Conservation (phyloP, 257 asterid genomes). For the Oldenlandia corymbosa region DNA sequence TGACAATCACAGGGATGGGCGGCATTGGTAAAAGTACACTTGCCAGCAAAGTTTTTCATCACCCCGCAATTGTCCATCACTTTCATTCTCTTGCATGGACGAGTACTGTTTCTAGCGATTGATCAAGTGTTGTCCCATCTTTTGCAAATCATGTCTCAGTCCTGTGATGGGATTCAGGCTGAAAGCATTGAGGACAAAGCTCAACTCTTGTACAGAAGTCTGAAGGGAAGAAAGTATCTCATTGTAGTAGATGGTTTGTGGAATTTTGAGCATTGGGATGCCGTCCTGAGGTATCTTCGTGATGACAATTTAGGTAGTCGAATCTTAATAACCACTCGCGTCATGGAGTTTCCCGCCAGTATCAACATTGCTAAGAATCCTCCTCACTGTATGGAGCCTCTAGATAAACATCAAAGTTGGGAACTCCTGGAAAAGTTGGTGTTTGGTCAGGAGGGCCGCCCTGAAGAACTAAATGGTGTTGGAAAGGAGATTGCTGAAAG, state of each 20-base stretch:
- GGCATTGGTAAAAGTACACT: conserved; percentile 4
- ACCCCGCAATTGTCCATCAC: background rate
- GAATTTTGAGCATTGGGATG: background rate
- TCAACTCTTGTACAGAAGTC: background rate
- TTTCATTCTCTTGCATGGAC: background rate
- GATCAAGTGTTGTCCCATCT: background rate
- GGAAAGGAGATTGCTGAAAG: conserved; percentile 13
- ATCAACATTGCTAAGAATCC: background rate
- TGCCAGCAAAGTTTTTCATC: background rate
- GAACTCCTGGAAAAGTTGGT: conserved; percentile 10
- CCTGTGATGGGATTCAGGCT: background rate
- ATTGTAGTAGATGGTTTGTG: conserved; percentile 6
- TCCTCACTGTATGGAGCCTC: conserved; percentile 8
- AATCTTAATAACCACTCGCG: conserved; percentile 3
- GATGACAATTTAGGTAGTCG: conserved; percentile 1
- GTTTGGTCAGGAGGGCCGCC: background rate
- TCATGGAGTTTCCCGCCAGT: background rate
- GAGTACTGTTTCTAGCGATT: background rate
- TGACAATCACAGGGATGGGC: background rate
- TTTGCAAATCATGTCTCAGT: background rate
- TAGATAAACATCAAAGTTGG: conserved; percentile 6
- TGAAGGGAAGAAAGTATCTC: background rate
- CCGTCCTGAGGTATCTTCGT: background rate
- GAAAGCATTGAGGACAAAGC: background rate
- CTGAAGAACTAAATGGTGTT: background rate